Evolutionary conservation across 1,139 yeast genomes (phyloP).

Genomic region (Lodderomyces metapsilosis): DNA sequence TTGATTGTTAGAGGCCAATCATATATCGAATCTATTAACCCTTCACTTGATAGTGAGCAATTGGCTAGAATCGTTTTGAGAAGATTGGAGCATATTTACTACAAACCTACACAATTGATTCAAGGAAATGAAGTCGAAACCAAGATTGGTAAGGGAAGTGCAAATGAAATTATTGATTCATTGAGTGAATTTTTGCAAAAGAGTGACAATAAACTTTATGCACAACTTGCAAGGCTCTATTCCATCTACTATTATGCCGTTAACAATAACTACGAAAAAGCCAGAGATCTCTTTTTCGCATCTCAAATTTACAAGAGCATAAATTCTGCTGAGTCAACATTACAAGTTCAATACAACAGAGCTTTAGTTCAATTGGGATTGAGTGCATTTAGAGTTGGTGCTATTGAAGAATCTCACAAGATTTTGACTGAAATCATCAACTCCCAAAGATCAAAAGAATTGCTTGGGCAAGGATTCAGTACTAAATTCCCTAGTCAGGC

Average conservation of each 20-base stretch:
- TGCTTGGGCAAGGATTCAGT: slow-evolving; percentile 89
- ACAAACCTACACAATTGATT: slow-evolving; percentile 81
- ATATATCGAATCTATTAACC: slow-evolving; percentile 68
- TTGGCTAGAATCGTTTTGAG: slow-evolving; percentile 76
- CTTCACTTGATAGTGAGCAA: slow-evolving; percentile 52
- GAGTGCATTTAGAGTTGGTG: slow-evolving; percentile 90
- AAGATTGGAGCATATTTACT: slow-evolving; percentile 90
- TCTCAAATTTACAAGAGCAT: slow-evolving; percentile 75
- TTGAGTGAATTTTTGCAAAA: slow-evolving; percentile 65
- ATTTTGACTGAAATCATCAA: slow-evolving; percentile 86
- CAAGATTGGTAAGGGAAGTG: slow-evolving; percentile 28
- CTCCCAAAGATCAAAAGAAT: slow-evolving; percentile 83
- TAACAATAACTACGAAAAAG: slow-evolving; percentile 76
- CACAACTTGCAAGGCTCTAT: slow-evolving; percentile 78
- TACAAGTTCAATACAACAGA: slow-evolving; percentile 93
- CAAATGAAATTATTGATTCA: slow-evolving; percentile 55
- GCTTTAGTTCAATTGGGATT: slow-evolving; percentile 94
- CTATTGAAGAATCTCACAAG: slow-evolving; percentile 84
- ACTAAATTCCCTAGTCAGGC: slow-evolving; percentile 62
- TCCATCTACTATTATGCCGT: slow-evolving; percentile 91
- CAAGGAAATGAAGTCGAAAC: slow-evolving; percentile 66
- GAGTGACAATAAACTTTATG: slow-evolving; percentile 26
- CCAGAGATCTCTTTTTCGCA: slow-evolving; percentile 83
- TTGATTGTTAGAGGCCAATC: slow-evolving; percentile 82
- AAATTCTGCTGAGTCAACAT: slow-evolving; percentile 76